Percentiles rank a stretch among this genome's conserved stretches.
Conservation (phyloP, 345 rosid species). For the Hypericum perforatum region DNA sequence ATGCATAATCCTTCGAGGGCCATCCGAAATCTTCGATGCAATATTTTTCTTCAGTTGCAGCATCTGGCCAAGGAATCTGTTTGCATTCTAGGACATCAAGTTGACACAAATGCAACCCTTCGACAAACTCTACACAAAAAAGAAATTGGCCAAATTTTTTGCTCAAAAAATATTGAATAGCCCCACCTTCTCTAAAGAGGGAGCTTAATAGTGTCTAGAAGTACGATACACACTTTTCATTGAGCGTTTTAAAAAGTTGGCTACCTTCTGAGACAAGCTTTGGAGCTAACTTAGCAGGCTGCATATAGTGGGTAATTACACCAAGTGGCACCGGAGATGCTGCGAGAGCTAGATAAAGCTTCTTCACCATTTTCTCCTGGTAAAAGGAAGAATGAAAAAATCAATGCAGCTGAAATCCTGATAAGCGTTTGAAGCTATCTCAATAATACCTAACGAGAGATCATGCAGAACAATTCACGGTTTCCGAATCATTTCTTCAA, state of each 20-base stretch:
- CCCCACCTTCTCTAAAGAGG: too few species aligned
- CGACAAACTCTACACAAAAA: slow-evolving; percentile 38
- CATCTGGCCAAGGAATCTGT: slow-evolving; percentile 67
- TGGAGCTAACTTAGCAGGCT: slow-evolving; percentile 75
- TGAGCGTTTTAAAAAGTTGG: slow-evolving; percentile 2
- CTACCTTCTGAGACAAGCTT: slow-evolving; percentile 78
- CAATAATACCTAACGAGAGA: too few species aligned
- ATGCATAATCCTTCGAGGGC: slow-evolving; percentile 54
- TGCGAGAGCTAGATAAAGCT: slow-evolving; percentile 81
- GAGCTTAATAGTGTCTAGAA: too few species aligned
- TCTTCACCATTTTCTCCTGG: slow-evolving; percentile 75
- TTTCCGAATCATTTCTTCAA: too few species aligned
- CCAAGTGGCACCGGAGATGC: slow-evolving; percentile 70
- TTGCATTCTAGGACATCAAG: slow-evolving; percentile 81
- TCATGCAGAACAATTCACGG: too few species aligned
- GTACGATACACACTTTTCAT: background rate
- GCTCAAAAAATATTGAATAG: background rate
- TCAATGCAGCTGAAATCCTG: background rate
- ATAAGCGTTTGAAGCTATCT: too few species aligned
- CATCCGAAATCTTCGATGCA: slow-evolving; percentile 56
- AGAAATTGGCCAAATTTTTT: background rate
- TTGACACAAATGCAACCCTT: slow-evolving; percentile 81
- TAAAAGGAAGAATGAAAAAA: background rate
- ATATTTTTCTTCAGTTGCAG: slow-evolving; percentile 37
- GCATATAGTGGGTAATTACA: slow-evolving; percentile 79